phyloP scores from a whole-genome alignment of 768 basidiomycete genomes.

The Pleurotus eryngii region DNA sequence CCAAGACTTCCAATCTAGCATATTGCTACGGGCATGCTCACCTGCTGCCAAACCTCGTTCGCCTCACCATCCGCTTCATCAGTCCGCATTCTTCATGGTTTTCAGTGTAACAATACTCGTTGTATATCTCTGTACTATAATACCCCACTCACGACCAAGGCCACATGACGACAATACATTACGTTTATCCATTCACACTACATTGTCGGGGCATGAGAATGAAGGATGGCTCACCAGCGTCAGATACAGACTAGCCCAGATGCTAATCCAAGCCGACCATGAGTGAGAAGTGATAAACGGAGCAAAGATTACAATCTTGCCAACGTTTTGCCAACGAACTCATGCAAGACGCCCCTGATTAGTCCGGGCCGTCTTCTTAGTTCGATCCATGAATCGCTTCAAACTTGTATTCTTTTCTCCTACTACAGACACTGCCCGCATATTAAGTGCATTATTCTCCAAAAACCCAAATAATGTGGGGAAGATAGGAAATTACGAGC shows the following conservation, averaged over 20 bases:
- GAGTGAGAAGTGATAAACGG: too few species aligned
- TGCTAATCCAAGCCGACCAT: too few species aligned
- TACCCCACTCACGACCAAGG: neutral
- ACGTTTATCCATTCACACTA: too few species aligned
- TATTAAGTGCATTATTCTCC: conserved; percentile 45
- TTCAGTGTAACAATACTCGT: conserved; percentile 1
- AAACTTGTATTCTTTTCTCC: conserved; percentile 57
- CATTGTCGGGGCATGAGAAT: too few species aligned
- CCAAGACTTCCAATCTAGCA: too few species aligned
- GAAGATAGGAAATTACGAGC: conserved; percentile 50
- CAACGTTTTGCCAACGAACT: too few species aligned
- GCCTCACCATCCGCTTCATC: neutral
- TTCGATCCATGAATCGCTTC: conserved; percentile 25
- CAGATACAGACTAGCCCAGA: too few species aligned
- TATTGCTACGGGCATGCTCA: too few species aligned
- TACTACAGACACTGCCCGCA: conserved; percentile 31
- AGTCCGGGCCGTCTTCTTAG: neutral
- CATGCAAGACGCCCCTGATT: too few species aligned
- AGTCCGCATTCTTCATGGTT: neutral
- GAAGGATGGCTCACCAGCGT: too few species aligned
- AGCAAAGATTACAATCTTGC: too few species aligned
- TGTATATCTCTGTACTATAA: neutral
- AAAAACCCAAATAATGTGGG: conserved; percentile 42
- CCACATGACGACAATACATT: neutral
- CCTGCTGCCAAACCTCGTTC: too few species aligned